Evolutionary conservation across 1,284 basidiomycete species (phyloP).

Genomic region (Cutaneotrichosporon sp.): DNA sequence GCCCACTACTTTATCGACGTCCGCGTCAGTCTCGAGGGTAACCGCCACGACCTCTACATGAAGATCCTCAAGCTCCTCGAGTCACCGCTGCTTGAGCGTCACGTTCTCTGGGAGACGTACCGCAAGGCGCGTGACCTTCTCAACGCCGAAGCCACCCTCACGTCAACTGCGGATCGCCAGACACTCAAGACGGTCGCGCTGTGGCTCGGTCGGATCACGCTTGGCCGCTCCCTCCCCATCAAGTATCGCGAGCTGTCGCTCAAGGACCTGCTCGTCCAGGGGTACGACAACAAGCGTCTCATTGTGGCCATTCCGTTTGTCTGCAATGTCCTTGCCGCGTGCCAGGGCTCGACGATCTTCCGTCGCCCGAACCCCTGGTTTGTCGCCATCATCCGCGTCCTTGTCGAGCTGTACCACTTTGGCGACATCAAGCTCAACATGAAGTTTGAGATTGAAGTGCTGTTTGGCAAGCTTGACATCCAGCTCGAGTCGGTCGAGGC

Average conservation of each 20-base stretch:
- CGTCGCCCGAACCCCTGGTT: slow-evolving; percentile 97
- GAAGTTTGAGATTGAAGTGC: slow-evolving; percentile 97
- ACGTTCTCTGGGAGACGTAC: slow-evolving; percentile 89
- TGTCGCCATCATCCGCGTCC: slow-evolving; percentile 85
- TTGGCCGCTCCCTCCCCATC: slow-evolving; percentile 88
- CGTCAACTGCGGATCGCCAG: slow-evolving; percentile 75
- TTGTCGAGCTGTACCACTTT: slow-evolving; percentile 93
- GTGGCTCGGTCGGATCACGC: slow-evolving; percentile 91
- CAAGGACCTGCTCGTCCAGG: slow-evolving; percentile 93
- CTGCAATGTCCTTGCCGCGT: slow-evolving; percentile 92
- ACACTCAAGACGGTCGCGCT: slow-evolving; percentile 89
- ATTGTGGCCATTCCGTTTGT: slow-evolving; percentile 97
- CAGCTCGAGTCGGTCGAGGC: slow-evolving; percentile 83
- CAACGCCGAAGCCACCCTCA: slow-evolving; percentile 86
- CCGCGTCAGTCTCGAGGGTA: slow-evolving; percentile 91
- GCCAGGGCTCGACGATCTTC: slow-evolving; percentile 84
- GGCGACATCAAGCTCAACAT: slow-evolving; percentile 94
- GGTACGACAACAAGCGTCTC: slow-evolving; percentile 85
- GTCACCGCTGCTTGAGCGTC: slow-evolving; percentile 60
- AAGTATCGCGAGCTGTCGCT: slow-evolving; percentile 89
- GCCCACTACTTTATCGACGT: slow-evolving; percentile 96
- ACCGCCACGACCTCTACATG: slow-evolving; percentile 93
- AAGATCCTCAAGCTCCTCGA: slow-evolving; percentile 83
- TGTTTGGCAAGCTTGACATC: slow-evolving; percentile 87
- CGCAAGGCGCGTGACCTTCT: slow-evolving; percentile 77